Evolutionary conservation across 2,329 filamentous ascomycete genomes (phyloP), one percentile per base, ranked within the genome.

Genomic region (Pseudogymnoascus pannorum): DNA sequence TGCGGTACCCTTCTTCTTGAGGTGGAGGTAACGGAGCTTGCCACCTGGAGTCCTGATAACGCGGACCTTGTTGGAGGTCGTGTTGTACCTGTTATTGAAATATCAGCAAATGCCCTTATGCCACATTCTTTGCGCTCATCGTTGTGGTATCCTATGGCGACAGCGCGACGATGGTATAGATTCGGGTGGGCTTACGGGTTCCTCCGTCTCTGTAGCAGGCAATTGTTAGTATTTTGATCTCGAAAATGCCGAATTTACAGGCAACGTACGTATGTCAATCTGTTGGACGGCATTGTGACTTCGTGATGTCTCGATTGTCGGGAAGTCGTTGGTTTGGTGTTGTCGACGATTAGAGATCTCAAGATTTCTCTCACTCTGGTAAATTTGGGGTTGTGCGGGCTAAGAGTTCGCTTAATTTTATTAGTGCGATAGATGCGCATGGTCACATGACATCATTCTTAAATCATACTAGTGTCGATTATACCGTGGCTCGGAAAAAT

Each of bases 1-100:
- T 69, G 92, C 89, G 77, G 92, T 96, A 73, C 92, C 94, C 79
- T 88, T 90, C 91, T 99, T 99, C 90, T 97, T 97, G 85, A 97
- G 92, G 88, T 99, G 93, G 73, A 97, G 89, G 77, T 96, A 88
- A 78, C 94, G 88, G 75, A 96, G 87, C 78, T 93, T 86, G 78
- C 94, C 94, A 79, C 94, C 95, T 71, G 95, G 94, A 71, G 94
- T 99, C 87, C 94, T 94, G 80, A 96, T 79, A 75, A 95, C 85
- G 77, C 94, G 89, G 78, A 94, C 93, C 81, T 92, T 91, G 89
- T 99, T 97, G 79, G 91, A 96, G 78, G 84, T 84, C 78, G 93
- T 97, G 88, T 97, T 97, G 90, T 97, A 99, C 77, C 91, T 94
- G 75, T 40, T 44, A 38, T 26, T 11, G 33, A 20, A 48, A 26